Evolutionary conservation across 2,329 filamentous ascomycete species (phyloP), one percentile per base, ranked within the genome.

Genomic region (Byssothecium circinans): DNA sequence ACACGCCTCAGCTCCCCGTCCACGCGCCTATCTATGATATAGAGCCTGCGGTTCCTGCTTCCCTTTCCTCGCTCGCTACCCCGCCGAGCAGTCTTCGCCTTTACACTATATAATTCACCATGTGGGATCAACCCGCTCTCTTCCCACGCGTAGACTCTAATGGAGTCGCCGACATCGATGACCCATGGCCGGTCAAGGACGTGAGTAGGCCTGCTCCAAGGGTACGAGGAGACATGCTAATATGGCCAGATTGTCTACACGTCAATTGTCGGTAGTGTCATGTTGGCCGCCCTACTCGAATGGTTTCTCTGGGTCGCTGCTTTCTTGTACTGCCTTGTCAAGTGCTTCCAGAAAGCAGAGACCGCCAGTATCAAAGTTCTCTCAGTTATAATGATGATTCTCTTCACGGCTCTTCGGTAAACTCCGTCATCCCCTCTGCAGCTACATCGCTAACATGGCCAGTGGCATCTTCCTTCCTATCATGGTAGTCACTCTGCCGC

Each of bases 221-320:
- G 12, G 5, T 22, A 23, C 10, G 30, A 1, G 27, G 12, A 22
- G 30, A 27, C 29, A 29, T 41, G 46, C 58, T 64, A 50, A 67
- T 55, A 17, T 15, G 20, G 2, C 25, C 50, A 97, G 89, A 91
- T 96, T 60, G 77, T 92, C 47, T 96, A 95, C 68, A 86, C 91
- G 8, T 77, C 85, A 46, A 86, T 96, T 57, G 81, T 96, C 29
- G 89, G 89, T 15, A 72, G 86, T 6, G 78, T 96, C 41, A 90
- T 96, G 85, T 62, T 94, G 19, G 88, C 88, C 49, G 92, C 92
- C 2, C 78, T 91, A 23, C 77, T 97, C 8, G 92, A 97, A 74
- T 97, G 94, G 91, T 85, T 96, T 51, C 81, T 97, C 12, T 96
- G 91, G 90, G 80, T 97, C 33, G 84, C 87, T n/a, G 91, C 92